These are phyloP conservation scores for Pleomassaria siparia DNA, from an alignment of 2,329 filamentous ascomycete genomes.

Conservation along the genomic window DNA sequence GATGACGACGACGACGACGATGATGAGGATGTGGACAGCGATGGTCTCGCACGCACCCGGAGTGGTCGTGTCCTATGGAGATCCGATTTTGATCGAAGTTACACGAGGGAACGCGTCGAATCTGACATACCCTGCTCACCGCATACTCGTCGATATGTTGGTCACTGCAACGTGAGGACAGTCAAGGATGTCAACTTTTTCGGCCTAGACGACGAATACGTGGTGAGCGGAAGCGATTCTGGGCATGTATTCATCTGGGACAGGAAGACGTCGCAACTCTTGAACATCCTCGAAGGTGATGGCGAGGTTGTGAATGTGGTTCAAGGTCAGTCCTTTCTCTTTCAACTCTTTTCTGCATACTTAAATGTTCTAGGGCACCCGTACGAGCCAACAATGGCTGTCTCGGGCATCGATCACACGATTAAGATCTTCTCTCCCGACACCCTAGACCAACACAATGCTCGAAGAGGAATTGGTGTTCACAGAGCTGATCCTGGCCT, in stretches of 20 bases:
- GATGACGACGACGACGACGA: constrained; percentile 33
- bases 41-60: constrained; percentile 37
- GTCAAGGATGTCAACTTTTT: constrained; percentile 72
- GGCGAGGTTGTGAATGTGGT: constrained; percentile 71
- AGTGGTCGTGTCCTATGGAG: constrained; percentile 49
- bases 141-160: constrained; percentile 60
- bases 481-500: constrained; percentile 50
- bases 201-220: constrained; percentile 67
- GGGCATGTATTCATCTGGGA: constrained; percentile 72
- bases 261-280: constrained; percentile 59
- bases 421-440: constrained; percentile 70
- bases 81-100: constrained; percentile 52
- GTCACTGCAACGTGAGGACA: constrained; percentile 68
- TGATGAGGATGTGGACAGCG: constrained; percentile 33
- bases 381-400: constrained; percentile 67
- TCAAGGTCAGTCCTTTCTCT: constrained; percentile 50
- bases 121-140: constrained; percentile 56
- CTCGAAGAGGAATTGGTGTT: constrained; percentile 60
- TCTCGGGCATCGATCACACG: constrained; percentile 67
- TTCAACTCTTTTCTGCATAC: neutral
- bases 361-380: constrained; percentile 56
- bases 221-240: constrained; percentile 67
- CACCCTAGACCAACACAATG: constrained; percentile 57
- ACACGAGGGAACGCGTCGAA: constrained; percentile 55
- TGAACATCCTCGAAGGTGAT: constrained; percentile 68